Base-by-base conservation (phyloP, 257 asterid genomes). In the Solanum etuberosum region DNA sequence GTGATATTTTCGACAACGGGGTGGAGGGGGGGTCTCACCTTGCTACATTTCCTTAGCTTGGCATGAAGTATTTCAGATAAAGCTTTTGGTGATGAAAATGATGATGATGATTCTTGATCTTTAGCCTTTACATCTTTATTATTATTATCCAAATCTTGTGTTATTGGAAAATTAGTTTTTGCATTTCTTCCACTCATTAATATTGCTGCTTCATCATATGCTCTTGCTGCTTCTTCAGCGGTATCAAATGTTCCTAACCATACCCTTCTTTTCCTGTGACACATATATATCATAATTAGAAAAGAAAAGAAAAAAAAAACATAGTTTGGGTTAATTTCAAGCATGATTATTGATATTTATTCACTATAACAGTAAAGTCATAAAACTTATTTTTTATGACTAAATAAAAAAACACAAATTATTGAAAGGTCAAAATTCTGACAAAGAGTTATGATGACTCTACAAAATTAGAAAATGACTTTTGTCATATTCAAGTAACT, bases 211-310 rank as follows among this genome's bases (percentile, higher is more conserved):
- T 94, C 93, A 87, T 95, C 98, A 86, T 95, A 95, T 2, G 95
- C 97, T 86, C 94, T 84, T 29, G 98, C 98, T 18, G 98, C 98
- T 91, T 90, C 98, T 92, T 94, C 98, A 31, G 98, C 98, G 16
- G 98, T 94, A 89, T 94, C 98, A 71, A 93, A 95, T 1, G 98
- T 95, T 20, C 98, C 98, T 6, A 95, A 90, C 98, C 98, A 95
- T 77, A 95, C 95, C 91, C 98, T 93, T 88, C 96, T 90, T 90
- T 95, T 95, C 94, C 98, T 95, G 87, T 40, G 1, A 67, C 9
- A 29, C 23, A 35, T 12, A 51, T 16, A 38, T 13, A 38, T 25
- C 38, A 43, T 25, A 23, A n/a, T 31, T 51, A 29, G 7, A 61
- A 54, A 54, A 54, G 7, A 61, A 54, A 54, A 54, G 25, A 27